Evolutionary conservation across 768 basidiomycete species (phyloP).

Genomic region (Russula foetens): DNA sequence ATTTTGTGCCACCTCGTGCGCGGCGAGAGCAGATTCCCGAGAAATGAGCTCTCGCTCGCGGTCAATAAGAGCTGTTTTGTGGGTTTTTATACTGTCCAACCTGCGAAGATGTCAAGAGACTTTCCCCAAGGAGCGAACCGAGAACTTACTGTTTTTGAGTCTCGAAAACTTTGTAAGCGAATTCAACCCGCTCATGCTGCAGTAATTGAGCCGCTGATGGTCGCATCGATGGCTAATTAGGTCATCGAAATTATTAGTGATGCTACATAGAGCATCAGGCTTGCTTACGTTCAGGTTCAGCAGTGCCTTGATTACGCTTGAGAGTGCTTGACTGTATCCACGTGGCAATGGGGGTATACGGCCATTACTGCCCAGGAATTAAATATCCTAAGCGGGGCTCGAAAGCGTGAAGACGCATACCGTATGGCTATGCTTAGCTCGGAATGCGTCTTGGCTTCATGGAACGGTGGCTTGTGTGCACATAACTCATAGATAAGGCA

Average conservation of each 20-base stretch:
- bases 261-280: not conserved
- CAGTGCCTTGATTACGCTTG: constrained; percentile 79
- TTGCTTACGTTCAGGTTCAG: constrained; percentile 66
- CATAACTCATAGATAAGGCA: constrained; percentile 97
- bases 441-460: constrained; percentile 84
- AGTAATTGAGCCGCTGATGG: constrained; percentile 76
- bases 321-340: constrained; percentile 68
- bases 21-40: constrained; percentile 46
- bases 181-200: constrained; percentile 68
- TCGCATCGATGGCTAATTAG: constrained; percentile 69
- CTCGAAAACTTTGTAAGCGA: constrained; percentile 64
- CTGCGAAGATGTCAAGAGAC: constrained; percentile 29
- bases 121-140: too few species aligned
- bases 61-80: constrained; percentile 44
- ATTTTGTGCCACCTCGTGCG: constrained; percentile 47
- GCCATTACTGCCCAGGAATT: constrained; percentile 47
- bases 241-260: not conserved
- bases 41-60: constrained; percentile 58
- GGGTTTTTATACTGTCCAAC: constrained; percentile 54
- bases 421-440: constrained; percentile 80
- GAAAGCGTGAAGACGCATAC: constrained; percentile 31
- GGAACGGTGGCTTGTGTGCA: constrained; percentile 87
- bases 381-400: not conserved
- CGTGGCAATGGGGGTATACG: constrained; percentile 87
- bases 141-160: constrained; percentile 67